Percentiles rank a stretch among this genome's conserved stretches.
Evolutionary conservation across 352 stramenopile species (phyloP).

Genomic region (Thalassiosira sp.): DNA sequence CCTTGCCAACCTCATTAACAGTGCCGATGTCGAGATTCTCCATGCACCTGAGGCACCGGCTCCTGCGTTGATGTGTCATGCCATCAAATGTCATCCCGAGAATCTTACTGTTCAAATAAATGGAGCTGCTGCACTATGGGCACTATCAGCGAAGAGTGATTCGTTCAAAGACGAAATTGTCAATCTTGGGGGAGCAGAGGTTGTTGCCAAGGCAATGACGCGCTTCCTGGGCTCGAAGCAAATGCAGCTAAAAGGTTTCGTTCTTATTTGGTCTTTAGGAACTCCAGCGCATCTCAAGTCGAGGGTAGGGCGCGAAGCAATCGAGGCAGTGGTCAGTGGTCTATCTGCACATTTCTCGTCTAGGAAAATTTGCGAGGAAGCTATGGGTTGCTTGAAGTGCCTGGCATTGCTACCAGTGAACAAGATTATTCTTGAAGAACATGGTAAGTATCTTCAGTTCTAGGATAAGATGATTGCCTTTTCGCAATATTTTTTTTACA

Average conservation of each 20-base stretch:
- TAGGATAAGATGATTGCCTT: too few relatives aligned
- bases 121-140: not conserved
- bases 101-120: slow-evolving; percentile 16
- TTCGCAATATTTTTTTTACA: too few relatives aligned
- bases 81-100: not conserved
- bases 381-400: too few relatives aligned
- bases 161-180: slow-evolving; percentile 10
- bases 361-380: too few relatives aligned
- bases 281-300: too few relatives aligned
- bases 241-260: slow-evolving; percentile 11
- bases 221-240: slow-evolving; percentile 7
- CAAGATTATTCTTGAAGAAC: too few relatives aligned
- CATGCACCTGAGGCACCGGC: not conserved
- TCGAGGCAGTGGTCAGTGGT: too few relatives aligned
- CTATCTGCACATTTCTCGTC: too few relatives aligned
- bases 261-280: too few relatives aligned
- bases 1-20: slow-evolving; percentile 1
- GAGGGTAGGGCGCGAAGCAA: too few relatives aligned
- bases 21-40: not conserved
- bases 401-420: too few relatives aligned
- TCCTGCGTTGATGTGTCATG: not conserved
- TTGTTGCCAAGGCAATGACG: slow-evolving; percentile 3
- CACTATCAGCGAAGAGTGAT: not conserved
- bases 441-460: too few relatives aligned
- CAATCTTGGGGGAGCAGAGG: not conserved